Base-by-base conservation (phyloP, 345 rosid species). In the Raphanus raphanistrum region DNA sequence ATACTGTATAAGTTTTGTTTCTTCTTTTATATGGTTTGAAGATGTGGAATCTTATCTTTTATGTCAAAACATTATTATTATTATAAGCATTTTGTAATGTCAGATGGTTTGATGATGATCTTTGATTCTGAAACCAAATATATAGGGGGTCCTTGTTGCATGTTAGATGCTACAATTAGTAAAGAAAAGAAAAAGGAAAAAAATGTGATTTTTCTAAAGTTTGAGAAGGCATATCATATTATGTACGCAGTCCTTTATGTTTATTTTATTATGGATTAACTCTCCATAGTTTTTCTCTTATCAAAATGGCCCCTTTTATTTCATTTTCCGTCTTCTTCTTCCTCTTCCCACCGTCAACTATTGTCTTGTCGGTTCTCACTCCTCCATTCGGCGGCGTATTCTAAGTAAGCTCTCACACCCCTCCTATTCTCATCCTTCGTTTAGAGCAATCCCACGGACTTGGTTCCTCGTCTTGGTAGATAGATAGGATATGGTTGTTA, bases 1-100 rank as follows among this genome's bases (percentile, higher is more conserved):
- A 69, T 55, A 71, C 35, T 64, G 71, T 80, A 70, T 36, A 75
- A 80, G 73, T 76, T 76, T 80, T 76, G 83, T 9, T 38, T 38
- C 45, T 38, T 38, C 45, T 38, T 72, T 77, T 71, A 57, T 65
- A 77, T 78, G 65, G 80, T 76, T 72, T 43, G 3, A 15, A 66
- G 16, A 26, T 35, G 50, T 26, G 31, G 75, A 63, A 69, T 79
- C 15, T 6, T 33, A 28, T 28, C 31, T 41, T 12, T 45, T 72
- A 57, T 55, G 50, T 27, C 41, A 61, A 16, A 73, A 74, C 72
- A 63, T 79, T 79, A 41, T 69, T 38, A 38, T 10, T 5, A 21
- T 21, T 21, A 35, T 2, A 69, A 79, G 43, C 54, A 69, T 74
- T 57, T 79, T 79, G 72, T 70, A 79, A 69, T 54, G 35, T 68